Percentiles rank a stretch among this genome's conserved stretches.
phyloP scores from a whole-genome alignment of 352 stramenopile species.

The Phytopythium mirpurense region DNA sequence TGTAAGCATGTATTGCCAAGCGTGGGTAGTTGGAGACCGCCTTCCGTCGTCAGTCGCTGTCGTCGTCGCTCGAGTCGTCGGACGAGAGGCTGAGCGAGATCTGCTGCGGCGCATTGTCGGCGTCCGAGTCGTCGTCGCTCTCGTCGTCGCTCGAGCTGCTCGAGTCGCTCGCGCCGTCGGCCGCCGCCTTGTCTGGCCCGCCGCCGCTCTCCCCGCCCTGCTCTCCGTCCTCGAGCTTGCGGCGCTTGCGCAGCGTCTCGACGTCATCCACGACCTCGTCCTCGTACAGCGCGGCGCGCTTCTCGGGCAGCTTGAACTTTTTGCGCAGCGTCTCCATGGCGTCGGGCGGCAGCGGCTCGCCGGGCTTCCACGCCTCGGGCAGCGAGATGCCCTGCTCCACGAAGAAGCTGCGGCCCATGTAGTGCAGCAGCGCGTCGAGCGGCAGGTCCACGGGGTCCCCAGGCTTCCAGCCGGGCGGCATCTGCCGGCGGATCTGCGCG shows the following conservation, averaged over 20 bases:
- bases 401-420: constrained; percentile 77
- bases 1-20: not conserved
- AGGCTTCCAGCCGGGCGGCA: constrained; percentile 73
- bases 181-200: constrained; percentile 25
- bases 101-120: constrained; percentile 40
- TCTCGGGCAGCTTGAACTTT: constrained; percentile 76
- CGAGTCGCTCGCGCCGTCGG: constrained; percentile 40
- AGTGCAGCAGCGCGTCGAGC: constrained; percentile 70
- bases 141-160: constrained; percentile 36
- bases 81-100: constrained; percentile 73
- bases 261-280: constrained; percentile 74
- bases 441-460: constrained; percentile 77
- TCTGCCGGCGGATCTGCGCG: constrained; percentile 68
- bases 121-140: constrained; percentile 53
- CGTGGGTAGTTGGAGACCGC: no score
- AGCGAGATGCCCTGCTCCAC: constrained; percentile 67
- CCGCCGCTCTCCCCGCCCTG: constrained; percentile 20
- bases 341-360: constrained; percentile 57
- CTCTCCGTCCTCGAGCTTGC: constrained; percentile 43
- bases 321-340: constrained; percentile 75
- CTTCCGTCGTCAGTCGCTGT: constrained; percentile 42
- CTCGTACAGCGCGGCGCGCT: constrained; percentile 59
- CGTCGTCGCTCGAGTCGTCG: constrained; percentile 48
- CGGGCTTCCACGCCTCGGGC: constrained; percentile 64
- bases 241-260: constrained; percentile 59